Conservation (phyloP, 495 filamentous ascomycete genomes). For the Penicillium desertorum region DNA sequence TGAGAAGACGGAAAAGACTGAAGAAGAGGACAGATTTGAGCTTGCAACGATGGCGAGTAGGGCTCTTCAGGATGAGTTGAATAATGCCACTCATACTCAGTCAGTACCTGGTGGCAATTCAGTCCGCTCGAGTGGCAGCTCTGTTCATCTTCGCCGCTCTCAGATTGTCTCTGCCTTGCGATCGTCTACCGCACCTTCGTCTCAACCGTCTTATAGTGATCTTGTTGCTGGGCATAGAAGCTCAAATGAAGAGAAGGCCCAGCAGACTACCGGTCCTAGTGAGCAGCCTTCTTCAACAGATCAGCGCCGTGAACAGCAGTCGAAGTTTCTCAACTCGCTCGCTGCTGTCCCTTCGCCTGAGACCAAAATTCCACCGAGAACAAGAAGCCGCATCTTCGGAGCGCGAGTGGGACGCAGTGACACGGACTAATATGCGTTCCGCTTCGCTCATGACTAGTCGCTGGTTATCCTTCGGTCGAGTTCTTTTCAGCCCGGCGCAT, state of each 20-base stretch:
- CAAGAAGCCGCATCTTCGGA: constrained; percentile 52
- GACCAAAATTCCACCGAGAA: constrained; percentile 35
- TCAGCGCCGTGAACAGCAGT: constrained; percentile 28
- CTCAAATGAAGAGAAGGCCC: constrained; percentile 15
- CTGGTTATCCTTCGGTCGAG: constrained; percentile 93
- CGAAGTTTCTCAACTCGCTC: constrained; percentile 33
- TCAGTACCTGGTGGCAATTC: constrained; percentile 22
- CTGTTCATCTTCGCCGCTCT: constrained; percentile 44
- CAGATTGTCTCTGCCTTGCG: constrained; percentile 43
- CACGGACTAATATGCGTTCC: constrained; percentile 79
- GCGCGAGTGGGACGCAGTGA: constrained; percentile 59
- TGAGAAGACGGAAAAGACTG: constrained; percentile 8
- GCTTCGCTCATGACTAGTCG: constrained; percentile 74
- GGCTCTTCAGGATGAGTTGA: constrained; percentile 43
- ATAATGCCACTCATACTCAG: constrained; percentile 19
- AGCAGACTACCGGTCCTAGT: constrained; percentile 3
- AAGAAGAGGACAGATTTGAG: constrained; percentile 34
- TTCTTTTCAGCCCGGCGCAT: constrained; percentile 90
- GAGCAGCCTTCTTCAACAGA: constrained; percentile 9
- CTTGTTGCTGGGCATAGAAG: constrained; percentile 38
- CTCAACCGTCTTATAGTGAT: constrained; percentile 43
- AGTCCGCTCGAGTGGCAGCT: constrained; percentile 31
- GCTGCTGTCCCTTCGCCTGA: constrained; percentile 28
- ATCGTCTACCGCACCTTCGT: constrained; percentile 40
- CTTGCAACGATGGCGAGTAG: constrained; percentile 43